phyloP scores from a whole-genome alignment of 2,329 filamentous ascomycete species.

The Beauveria caledonica region DNA sequence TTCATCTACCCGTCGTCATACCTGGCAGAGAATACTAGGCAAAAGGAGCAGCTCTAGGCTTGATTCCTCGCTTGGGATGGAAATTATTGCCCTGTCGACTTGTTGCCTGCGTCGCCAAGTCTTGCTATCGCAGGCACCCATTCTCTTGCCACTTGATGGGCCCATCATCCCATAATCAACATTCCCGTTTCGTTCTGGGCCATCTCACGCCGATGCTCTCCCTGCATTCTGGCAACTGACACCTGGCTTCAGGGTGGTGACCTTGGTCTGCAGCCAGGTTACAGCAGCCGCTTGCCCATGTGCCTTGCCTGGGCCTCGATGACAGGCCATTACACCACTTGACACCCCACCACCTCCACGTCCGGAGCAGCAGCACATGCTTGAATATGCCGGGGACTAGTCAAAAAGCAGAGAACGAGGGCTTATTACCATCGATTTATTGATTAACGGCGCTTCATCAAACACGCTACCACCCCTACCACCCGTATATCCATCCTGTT shows the following conservation, averaged over 20 bases:
- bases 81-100: background rate
- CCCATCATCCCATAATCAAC: background rate
- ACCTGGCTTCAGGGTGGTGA: background rate
- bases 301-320: background rate
- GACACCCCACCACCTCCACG: background rate
- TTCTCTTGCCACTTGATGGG: background rate
- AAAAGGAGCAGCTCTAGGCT: no score
- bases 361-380: background rate
- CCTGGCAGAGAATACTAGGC: background rate
- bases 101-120: background rate
- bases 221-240: background rate
- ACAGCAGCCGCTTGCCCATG: background rate
- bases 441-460: conserved; percentile 5
- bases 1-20: background rate
- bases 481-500: background rate
- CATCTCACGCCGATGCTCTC: background rate
- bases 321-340: background rate
- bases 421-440: background rate
- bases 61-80: background rate
- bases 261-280: background rate
- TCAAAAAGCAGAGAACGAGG: background rate
- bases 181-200: background rate
- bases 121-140: background rate
- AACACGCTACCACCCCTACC: background rate
- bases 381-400: background rate